phyloP scores from a whole-genome alignment of 2,329 filamentous ascomycete genomes.

The Biscogniauxia marginata region DNA sequence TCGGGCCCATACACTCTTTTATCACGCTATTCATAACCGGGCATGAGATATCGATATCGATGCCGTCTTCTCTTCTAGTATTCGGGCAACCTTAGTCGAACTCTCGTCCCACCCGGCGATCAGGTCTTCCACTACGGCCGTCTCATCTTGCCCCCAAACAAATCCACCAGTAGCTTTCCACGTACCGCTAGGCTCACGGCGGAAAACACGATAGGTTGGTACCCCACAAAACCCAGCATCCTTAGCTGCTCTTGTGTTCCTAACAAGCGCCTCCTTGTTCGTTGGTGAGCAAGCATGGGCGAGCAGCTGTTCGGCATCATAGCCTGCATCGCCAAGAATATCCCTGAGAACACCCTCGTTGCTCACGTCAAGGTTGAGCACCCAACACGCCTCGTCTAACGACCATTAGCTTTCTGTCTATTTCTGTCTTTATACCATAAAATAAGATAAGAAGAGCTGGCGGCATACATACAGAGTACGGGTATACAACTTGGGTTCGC shows the following conservation, averaged over 20 bases:
- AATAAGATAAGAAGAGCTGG: too few species aligned
- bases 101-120: conserved; percentile 11
- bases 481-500: conserved; percentile 3
- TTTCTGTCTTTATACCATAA: too few species aligned
- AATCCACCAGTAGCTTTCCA: conserved; percentile 6
- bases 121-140: conserved; percentile 9
- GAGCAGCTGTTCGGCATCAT: conserved; percentile 6
- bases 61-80: background rate
- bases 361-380: conserved; percentile 6
- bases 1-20: too few species aligned
- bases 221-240: conserved; percentile 11
- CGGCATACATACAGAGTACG: conserved; percentile 9
- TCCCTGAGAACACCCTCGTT: conserved; percentile 4
- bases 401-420: background rate
- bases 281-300: background rate
- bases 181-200: background rate
- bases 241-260: conserved; percentile 7
- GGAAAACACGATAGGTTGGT: conserved; percentile 10
- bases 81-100: background rate
- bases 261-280: conserved; percentile 1
- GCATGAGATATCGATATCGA: background rate
- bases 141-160: conserved; percentile 12
- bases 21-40: background rate
- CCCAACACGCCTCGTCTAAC: conserved; percentile 8
- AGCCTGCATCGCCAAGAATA: conserved; percentile 6